phyloP scores from a whole-genome alignment of 768 basidiomycete genomes.

The Lentinula detonsa region DNA sequence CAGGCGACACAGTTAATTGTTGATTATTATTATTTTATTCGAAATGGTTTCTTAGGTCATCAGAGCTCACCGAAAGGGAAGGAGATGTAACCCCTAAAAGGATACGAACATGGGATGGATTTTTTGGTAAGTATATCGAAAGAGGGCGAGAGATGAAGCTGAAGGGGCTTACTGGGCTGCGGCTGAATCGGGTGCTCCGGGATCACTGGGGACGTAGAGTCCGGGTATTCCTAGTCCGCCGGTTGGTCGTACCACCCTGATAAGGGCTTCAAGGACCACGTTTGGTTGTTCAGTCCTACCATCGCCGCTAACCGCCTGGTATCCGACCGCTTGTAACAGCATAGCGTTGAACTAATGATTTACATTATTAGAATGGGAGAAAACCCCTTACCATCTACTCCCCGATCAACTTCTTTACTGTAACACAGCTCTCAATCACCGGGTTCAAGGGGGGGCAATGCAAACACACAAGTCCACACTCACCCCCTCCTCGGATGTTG shows the following conservation, averaged over 20 bases:
- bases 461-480: slow-evolving; percentile 8
- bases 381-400: slow-evolving; percentile 33
- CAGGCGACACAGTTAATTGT: too few species aligned
- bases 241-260: slow-evolving; percentile 46
- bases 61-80: slow-evolving; percentile 38
- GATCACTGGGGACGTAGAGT: slow-evolving; percentile 50
- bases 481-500: slow-evolving; percentile 39
- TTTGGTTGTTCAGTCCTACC: slow-evolving; percentile 55
- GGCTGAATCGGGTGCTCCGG: slow-evolving; percentile 48
- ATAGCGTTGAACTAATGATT: background rate
- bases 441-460: too few species aligned
- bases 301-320: slow-evolving; percentile 46
- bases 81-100: slow-evolving; percentile 38
- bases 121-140: background rate
- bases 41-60: too few species aligned
- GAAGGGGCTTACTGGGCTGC: slow-evolving; percentile 33
- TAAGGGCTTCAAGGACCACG: slow-evolving; percentile 42
- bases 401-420: slow-evolving; percentile 45
- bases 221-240: slow-evolving; percentile 56
- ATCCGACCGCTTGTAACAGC: slow-evolving; percentile 36
- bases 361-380: background rate
- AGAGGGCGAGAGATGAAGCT: background rate
- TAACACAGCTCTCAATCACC: background rate
- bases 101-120: background rate
- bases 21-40: too few species aligned